Percentiles rank a stretch among this genome's conserved stretches.
phyloP scores from a whole-genome alignment of 306 rosid species.

The Quercus suber region DNA sequence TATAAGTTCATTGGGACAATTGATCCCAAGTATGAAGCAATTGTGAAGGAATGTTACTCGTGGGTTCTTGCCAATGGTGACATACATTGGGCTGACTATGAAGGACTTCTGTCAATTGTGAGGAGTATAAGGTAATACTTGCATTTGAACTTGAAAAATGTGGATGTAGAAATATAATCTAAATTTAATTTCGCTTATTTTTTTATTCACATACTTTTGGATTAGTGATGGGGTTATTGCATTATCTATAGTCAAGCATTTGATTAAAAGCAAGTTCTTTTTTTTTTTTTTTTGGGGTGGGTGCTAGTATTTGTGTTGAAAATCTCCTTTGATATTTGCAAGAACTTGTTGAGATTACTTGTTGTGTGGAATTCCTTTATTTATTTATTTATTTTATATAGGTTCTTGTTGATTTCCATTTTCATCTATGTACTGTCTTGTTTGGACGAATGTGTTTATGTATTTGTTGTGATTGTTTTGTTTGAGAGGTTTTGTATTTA shows the following conservation, averaged over 20 bases:
- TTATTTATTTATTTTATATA: neutral
- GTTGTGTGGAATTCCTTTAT: neutral
- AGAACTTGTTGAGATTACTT: neutral
- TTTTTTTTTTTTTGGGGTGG: too few relatives aligned
- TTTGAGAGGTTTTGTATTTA: constrained; percentile 5
- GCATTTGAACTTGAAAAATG: constrained; percentile 3
- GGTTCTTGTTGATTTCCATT: too few relatives aligned
- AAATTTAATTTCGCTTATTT: neutral
- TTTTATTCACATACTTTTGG: constrained; percentile 3
- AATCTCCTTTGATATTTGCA: neutral
- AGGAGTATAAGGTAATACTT: constrained; percentile 82
- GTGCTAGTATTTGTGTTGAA: neutral
- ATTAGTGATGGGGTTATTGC: neutral
- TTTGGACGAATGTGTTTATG: too few relatives aligned
- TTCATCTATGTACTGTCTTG: too few relatives aligned
- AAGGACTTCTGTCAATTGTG: constrained; percentile 50
- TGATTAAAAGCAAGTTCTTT: neutral
- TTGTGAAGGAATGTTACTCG: too few relatives aligned
- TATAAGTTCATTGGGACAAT: constrained; percentile 58
- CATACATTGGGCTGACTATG: constrained; percentile 27
- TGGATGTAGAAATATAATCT: neutral
- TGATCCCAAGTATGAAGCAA: neutral
- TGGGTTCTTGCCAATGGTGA: too few relatives aligned
- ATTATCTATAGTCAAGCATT: too few relatives aligned
- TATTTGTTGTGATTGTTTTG: neutral